A percentile compares a stretch with the other conserved stretches of the same genome.
These are phyloP conservation scores for Pochonia chlamydosporia DNA, from an alignment of 2,329 filamentous ascomycete species.

Conservation along the genomic window DNA sequence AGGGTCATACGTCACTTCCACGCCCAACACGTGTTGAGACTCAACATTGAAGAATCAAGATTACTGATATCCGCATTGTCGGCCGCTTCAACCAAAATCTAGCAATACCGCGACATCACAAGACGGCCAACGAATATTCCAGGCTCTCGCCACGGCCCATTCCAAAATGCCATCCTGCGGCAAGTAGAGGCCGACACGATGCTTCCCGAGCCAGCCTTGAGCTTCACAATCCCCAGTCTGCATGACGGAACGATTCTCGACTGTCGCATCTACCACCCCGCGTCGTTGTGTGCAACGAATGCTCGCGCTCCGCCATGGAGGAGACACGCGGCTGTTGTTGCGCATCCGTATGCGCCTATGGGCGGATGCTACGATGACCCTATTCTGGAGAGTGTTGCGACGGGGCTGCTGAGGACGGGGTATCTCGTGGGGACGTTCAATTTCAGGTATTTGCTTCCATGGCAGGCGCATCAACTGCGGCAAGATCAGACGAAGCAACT, in stretches of 20 bases:
- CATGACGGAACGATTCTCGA: slow-evolving; percentile 71
- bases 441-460: slow-evolving; percentile 58
- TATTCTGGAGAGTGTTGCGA: slow-evolving; percentile 62
- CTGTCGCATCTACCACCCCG: slow-evolving; percentile 76
- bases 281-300: slow-evolving; percentile 31
- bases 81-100: too few species aligned
- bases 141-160: neutral
- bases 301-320: slow-evolving; percentile 33
- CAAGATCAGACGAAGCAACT: neutral
- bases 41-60: too few species aligned
- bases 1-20: too few species aligned
- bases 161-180: neutral
- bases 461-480: neutral
- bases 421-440: slow-evolving; percentile 86
- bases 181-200: slow-evolving; percentile 25
- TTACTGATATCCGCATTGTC: neutral
- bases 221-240: slow-evolving; percentile 77
- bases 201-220: slow-evolving; percentile 53
- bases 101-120: too few species aligned
- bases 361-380: slow-evolving; percentile 82
- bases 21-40: too few species aligned
- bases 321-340: slow-evolving; percentile 58
- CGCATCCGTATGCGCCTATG: slow-evolving; percentile 85
- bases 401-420: slow-evolving; percentile 60
- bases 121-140: neutral